These are phyloP conservation scores for Drechslerella dactyloides DNA, from an alignment of 2,329 filamentous ascomycete species.

Conservation along the genomic window DNA sequence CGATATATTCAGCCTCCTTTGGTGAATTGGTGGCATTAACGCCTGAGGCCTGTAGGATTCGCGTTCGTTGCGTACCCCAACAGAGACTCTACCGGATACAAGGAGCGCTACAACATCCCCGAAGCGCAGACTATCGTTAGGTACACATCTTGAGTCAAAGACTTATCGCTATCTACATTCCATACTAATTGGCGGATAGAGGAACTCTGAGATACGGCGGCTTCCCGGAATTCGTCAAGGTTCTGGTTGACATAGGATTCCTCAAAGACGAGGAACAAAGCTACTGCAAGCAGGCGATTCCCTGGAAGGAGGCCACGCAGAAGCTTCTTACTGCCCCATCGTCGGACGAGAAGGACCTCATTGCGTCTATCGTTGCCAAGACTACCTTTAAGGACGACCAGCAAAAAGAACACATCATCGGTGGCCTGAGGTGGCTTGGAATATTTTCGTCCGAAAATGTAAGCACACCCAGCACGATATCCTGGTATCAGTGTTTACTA, in stretches of 20 bases:
- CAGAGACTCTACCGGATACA: slow-evolving; percentile 85
- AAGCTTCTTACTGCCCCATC: slow-evolving; percentile 75
- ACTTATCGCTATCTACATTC: neutral
- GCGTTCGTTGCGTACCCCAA: slow-evolving; percentile 93
- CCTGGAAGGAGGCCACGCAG: slow-evolving; percentile 86
- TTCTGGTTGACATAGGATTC: slow-evolving; percentile 88
- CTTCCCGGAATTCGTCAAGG: slow-evolving; percentile 88
- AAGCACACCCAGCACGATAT: slow-evolving; percentile 14
- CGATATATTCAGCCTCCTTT: neutral
- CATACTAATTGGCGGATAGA: slow-evolving; percentile 56
- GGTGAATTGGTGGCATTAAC: neutral
- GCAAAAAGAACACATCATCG: slow-evolving; percentile 74
- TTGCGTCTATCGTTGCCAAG: slow-evolving; percentile 76
- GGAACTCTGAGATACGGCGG: slow-evolving; percentile 85
- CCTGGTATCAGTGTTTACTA: neutral
- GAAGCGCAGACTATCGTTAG: slow-evolving; percentile 84
- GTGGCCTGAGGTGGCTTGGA: slow-evolving; percentile 75
- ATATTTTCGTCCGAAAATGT: slow-evolving; percentile 67
- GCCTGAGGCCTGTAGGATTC: slow-evolving; percentile 62
- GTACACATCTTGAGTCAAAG: neutral
- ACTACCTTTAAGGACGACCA: slow-evolving; percentile 70
- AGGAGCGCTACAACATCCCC: slow-evolving; percentile 86
- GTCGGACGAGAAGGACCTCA: slow-evolving; percentile 70
- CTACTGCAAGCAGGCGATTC: slow-evolving; percentile 61
- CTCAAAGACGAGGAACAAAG: slow-evolving; percentile 68